Conservation (phyloP, 2,329 filamentous ascomycete species). For the Apiospora sp. region DNA sequence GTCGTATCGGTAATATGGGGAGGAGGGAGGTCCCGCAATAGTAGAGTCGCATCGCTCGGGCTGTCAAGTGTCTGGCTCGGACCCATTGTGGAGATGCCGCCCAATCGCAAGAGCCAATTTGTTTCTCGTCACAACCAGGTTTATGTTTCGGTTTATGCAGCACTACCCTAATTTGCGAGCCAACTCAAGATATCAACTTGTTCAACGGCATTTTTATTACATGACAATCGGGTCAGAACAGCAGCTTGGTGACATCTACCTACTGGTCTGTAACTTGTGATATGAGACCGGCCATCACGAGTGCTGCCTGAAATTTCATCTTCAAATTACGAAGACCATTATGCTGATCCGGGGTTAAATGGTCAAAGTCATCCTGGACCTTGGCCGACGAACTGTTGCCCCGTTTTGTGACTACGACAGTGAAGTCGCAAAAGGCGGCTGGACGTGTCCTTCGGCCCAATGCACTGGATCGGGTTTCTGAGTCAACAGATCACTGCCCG, state of each 20-base stretch:
- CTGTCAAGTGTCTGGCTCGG: not conserved
- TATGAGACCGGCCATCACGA: not conserved
- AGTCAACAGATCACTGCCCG: not conserved
- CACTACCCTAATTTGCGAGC: not conserved
- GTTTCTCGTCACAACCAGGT: not conserved
- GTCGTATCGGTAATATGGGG: not conserved
- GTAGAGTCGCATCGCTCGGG: not conserved
- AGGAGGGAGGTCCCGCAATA: not conserved
- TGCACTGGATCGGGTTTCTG: slow-evolving; percentile 13
- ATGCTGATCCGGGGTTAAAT: not conserved
- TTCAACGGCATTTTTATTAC: not conserved
- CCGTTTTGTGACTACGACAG: not conserved
- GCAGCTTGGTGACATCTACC: not conserved
- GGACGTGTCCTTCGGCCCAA: not conserved
- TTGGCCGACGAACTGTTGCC: not conserved
- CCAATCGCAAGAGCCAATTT: not conserved
- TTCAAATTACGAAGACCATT: not conserved
- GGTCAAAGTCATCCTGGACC: not conserved
- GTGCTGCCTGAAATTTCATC: not conserved
- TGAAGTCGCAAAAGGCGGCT: not conserved
- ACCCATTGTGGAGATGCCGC: not conserved
- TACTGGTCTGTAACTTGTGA: not conserved
- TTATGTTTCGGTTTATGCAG: slow-evolving; percentile 4
- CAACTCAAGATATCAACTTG: not conserved
- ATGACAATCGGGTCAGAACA: not conserved